A percentile compares a stretch with the other conserved stretches of the same genome.
Evolutionary conservation across 208 protist species (phyloP).

Genomic region (Leishmania tropica): DNA sequence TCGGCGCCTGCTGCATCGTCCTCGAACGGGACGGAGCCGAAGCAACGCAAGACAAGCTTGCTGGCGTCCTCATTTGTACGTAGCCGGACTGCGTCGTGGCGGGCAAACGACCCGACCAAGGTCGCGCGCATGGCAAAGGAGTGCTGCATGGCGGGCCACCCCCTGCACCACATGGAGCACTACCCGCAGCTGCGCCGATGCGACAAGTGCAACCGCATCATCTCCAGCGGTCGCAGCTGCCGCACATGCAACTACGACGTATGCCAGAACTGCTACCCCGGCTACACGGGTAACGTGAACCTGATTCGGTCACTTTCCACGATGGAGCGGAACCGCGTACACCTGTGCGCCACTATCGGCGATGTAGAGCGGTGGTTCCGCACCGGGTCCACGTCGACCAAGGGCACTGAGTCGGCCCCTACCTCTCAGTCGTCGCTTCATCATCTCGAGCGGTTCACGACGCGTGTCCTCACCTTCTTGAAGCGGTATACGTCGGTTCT

Average conservation of each 20-base stretch:
- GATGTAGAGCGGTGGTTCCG: conserved; percentile 88
- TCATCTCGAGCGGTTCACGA: conserved; percentile 57
- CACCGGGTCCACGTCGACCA: conserved; percentile 73
- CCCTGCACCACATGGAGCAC: conserved; percentile 26
- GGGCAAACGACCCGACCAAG: conserved; percentile 7
- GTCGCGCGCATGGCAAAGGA: conserved; percentile 29
- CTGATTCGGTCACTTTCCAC: conserved; percentile 22
- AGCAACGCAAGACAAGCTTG: neutral
- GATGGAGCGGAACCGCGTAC: conserved; percentile 47
- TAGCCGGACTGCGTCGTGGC: neutral
- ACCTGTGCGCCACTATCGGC: conserved; percentile 73
- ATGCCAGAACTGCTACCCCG: conserved; percentile 47
- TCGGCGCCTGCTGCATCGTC: neutral
- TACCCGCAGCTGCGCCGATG: conserved; percentile 29
- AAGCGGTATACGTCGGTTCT: conserved; percentile 24
- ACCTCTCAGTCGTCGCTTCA: conserved; percentile 62
- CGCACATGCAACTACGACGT: conserved; percentile 61
- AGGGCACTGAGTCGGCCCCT: conserved; percentile 64
- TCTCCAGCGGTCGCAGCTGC: conserved; percentile 48
- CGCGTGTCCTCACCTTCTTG: conserved; percentile 53
- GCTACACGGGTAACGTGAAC: conserved; percentile 46
- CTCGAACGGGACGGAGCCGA: neutral
- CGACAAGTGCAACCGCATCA: conserved; percentile 38
- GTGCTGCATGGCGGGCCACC: conserved; percentile 68
- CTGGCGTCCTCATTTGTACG: neutral